Evolutionary conservation across 441 rosid genomes (phyloP).

Genomic region (Euphorbia celastroides): DNA sequence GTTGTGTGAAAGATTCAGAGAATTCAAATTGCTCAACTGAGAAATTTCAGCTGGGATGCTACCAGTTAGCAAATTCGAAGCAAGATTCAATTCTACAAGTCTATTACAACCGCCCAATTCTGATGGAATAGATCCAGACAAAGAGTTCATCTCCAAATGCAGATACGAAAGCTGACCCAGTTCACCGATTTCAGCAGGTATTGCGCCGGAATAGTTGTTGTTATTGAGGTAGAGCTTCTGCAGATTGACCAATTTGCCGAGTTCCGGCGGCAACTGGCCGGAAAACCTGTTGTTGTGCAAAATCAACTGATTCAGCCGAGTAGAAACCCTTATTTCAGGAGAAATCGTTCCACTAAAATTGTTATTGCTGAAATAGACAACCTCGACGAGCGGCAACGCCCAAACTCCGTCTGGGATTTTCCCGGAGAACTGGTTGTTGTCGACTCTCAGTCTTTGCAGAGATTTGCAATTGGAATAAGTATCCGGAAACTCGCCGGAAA

Average conservation of each 20-base stretch:
- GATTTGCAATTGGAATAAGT: constrained; percentile 61
- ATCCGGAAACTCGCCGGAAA: constrained; percentile 60
- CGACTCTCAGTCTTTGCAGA: constrained; percentile 53
- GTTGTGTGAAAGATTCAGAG: constrained; percentile 73
- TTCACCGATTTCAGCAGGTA: constrained; percentile 33
- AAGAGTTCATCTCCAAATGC: constrained; percentile 60
- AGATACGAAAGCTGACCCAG: constrained; percentile 52
- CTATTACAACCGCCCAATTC: constrained; percentile 41
- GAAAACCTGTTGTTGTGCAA: constrained; percentile 62
- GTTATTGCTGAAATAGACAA: constrained; percentile 64
- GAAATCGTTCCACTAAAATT: constrained; percentile 54
- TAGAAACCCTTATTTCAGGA: constrained; percentile 38
- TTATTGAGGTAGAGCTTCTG: constrained; percentile 56
- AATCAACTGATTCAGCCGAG: constrained; percentile 41
- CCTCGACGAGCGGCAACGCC: constrained; percentile 48
- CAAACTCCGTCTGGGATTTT: constrained; percentile 48
- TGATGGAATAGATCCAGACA: constrained; percentile 55
- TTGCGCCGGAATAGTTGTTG: constrained; percentile 49
- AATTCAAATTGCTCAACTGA: constrained; percentile 49
- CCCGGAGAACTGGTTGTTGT: constrained; percentile 49
- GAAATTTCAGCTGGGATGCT: constrained; percentile 44
- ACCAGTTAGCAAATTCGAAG: constrained; percentile 59
- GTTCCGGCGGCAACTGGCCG: constrained; percentile 51
- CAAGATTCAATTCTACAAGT: constrained; percentile 73
- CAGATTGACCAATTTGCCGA: constrained; percentile 45